These are phyloP conservation scores for Pseudocercospora cruenta DNA, from an alignment of 2,329 filamentous ascomycete genomes.

Conservation along the genomic window DNA sequence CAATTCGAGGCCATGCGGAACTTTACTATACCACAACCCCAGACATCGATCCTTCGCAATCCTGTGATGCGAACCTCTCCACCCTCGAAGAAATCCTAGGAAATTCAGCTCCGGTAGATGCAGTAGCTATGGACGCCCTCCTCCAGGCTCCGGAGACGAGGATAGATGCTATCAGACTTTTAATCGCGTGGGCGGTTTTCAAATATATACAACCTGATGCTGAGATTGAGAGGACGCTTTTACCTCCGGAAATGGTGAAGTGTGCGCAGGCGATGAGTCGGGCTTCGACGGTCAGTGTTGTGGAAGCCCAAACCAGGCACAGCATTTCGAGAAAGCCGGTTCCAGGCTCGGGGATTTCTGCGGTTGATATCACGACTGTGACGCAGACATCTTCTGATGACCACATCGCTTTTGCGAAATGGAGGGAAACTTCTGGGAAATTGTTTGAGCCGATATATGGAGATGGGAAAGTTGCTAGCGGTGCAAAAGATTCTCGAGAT, in stretches of 20 bases:
- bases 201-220: conserved; percentile 16
- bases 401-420: conserved; percentile 18
- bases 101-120: conserved; percentile 11
- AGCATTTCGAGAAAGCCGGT: not conserved
- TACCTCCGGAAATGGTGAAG: conserved; percentile 23
- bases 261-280: conserved; percentile 20
- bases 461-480: conserved; percentile 5
- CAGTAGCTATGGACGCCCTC: conserved; percentile 13
- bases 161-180: conserved; percentile 17
- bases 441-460: conserved; percentile 17
- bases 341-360: not conserved
- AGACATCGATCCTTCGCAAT: not conserved
- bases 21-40: conserved; percentile 14
- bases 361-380: not conserved
- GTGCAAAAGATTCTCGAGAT: conserved; percentile 13
- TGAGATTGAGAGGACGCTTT: conserved; percentile 13
- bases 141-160: conserved; percentile 17
- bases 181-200: conserved; percentile 25
- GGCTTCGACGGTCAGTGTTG: not conserved
- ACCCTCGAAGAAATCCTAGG: conserved; percentile 14
- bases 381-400: conserved; percentile 4
- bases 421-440: conserved; percentile 22
- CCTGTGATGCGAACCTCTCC: conserved; percentile 12
- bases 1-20: conserved; percentile 15
- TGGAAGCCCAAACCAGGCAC: not conserved